Evolutionary conservation across 768 basidiomycete genomes (phyloP).

Genomic region (Phaeotremella fagi): DNA sequence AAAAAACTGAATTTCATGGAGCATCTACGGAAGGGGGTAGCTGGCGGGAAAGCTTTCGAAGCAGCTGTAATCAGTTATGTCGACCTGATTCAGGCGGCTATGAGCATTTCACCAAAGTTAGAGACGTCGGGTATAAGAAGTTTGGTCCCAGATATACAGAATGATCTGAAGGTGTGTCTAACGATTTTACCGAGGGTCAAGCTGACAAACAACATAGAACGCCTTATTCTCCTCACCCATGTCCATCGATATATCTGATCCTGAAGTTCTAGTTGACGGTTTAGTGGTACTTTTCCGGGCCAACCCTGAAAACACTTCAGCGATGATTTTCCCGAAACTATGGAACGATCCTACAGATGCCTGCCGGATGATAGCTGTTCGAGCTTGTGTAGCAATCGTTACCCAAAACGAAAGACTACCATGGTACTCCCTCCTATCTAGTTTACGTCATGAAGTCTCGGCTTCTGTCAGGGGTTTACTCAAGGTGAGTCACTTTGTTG

Average conservation of each 20-base stretch:
- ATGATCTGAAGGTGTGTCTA: conserved; percentile 68
- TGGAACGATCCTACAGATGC: conserved; percentile 72
- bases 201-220: conserved; percentile 33
- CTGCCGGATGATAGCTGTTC: conserved; percentile 70
- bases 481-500: conserved; percentile 33
- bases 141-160: conserved; percentile 67
- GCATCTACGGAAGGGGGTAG: conserved; percentile 54
- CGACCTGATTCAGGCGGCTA: conserved; percentile 71
- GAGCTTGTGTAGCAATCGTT: conserved; percentile 64
- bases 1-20: conserved; percentile 47
- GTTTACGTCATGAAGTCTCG: conserved; percentile 7
- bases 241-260: conserved; percentile 62
- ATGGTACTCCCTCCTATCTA: conserved; percentile 13
- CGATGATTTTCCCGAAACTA: conserved; percentile 61
- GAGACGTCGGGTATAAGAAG: conserved; percentile 60
- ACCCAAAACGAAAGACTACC: conserved; percentile 57
- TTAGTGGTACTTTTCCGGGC: conserved; percentile 70
- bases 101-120: conserved; percentile 54
- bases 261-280: conserved; percentile 69
- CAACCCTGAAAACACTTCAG: conserved; percentile 59
- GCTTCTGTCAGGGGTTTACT: conserved; percentile 16
- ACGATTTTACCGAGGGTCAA: background rate
- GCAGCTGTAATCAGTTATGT: conserved; percentile 67
- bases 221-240: conserved; percentile 60
- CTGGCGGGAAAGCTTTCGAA: conserved; percentile 59